phyloP scores from a whole-genome alignment of 768 basidiomycete species.

The Boletus coccyginus region DNA sequence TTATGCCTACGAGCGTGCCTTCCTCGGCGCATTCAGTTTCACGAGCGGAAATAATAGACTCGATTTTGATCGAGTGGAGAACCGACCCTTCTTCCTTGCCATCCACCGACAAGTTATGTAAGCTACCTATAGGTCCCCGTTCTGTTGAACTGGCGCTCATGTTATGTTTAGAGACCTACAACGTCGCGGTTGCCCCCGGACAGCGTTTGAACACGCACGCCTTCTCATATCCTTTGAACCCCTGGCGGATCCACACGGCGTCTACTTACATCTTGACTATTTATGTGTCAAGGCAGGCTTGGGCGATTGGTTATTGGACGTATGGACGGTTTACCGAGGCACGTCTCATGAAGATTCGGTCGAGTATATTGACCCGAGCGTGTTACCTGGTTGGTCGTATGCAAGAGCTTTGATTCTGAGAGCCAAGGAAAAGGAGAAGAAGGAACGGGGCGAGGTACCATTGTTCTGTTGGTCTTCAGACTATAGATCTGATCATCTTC shows the following conservation, averaged over 20 bases:
- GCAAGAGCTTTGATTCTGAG: conserved; percentile 66
- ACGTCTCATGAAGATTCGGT: conserved; percentile 5
- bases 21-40: conserved; percentile 84
- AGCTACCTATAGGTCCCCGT: conserved; percentile 21
- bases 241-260: conserved; percentile 84
- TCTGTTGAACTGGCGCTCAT: background rate
- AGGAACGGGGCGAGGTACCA: conserved; percentile 39
- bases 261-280: conserved; percentile 79
- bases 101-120: conserved; percentile 81
- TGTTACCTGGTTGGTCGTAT: conserved; percentile 79
- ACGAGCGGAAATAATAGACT: conserved; percentile 78
- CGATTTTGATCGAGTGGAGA: conserved; percentile 89
- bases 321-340: conserved; percentile 38
- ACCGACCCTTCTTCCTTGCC: conserved; percentile 89
- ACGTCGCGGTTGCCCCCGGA: conserved; percentile 84
- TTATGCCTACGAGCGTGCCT: conserved; percentile 89
- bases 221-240: conserved; percentile 85
- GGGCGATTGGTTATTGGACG: conserved; percentile 74
- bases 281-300: conserved; percentile 80
- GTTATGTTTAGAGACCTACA: conserved; percentile 64
- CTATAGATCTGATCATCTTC: conserved; percentile 1
- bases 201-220: conserved; percentile 90
- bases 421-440: conserved; percentile 45
- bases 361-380: conserved; percentile 47
- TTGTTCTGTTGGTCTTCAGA: background rate